phyloP scores from a whole-genome alignment of 1,284 basidiomycete genomes.

The Peniophora sp. region DNA sequence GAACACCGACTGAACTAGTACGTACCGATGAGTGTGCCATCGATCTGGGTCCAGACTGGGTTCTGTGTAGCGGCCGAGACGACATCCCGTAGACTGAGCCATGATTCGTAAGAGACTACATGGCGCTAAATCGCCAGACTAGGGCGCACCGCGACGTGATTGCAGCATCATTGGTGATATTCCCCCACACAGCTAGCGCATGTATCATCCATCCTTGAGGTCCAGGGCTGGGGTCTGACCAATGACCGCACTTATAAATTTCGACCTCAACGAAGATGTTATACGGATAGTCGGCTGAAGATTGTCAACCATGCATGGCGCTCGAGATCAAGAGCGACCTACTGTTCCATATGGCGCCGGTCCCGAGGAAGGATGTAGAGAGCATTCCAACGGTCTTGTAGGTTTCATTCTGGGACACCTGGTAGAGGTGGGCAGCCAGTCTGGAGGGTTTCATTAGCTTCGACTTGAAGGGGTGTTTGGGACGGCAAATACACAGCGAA shows the following conservation, averaged over 20 bases:
- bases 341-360: background rate
- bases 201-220: background rate
- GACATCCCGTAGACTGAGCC: background rate
- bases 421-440: background rate
- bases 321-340: too few relatives aligned
- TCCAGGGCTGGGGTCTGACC: too few relatives aligned
- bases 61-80: background rate
- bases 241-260: too few relatives aligned
- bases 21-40: background rate
- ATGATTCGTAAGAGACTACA: too few relatives aligned
- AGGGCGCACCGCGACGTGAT: too few relatives aligned
- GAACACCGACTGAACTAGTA: background rate
- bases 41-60: background rate
- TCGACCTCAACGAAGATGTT: too few relatives aligned
- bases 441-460: background rate
- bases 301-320: too few relatives aligned
- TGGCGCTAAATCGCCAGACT: too few relatives aligned
- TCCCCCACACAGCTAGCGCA: background rate
- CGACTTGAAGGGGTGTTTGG: too few relatives aligned
- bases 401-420: background rate
- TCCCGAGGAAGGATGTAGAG: background rate
- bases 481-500: too few relatives aligned
- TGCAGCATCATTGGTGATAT: background rate
- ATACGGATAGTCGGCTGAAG: too few relatives aligned
- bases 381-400: background rate